Evolutionary conservation across 2,329 filamentous ascomycete species (phyloP), one percentile per base, ranked within the genome.

Genomic region (Fusarium sp.): DNA sequence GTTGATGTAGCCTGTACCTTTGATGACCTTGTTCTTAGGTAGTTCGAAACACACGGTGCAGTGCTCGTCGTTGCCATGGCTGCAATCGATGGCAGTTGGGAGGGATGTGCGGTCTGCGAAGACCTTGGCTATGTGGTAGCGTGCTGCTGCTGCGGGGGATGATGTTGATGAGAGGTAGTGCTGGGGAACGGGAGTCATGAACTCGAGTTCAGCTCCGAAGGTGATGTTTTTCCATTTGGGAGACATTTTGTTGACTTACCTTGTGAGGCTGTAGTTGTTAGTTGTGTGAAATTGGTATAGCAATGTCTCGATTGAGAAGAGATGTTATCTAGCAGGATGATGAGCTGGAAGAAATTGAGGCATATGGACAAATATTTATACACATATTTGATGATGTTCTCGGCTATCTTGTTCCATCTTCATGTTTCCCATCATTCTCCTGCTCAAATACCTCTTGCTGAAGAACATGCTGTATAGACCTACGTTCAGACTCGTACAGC

Each of bases 131-230:
- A 69, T 20, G 45, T 68, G 45, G 25, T 54, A 28, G 4, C 66
- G 55, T 2, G 63, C 30, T 21, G 57, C 63, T n/a, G 58, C 27
- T 8, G 32, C 21, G 16, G 54, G 48, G 9, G 34, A 37, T n/a
- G 43, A n/a, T 11, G 13, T 8, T 18, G 25, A 30, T 54, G 58
- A 63, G 8, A 32, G 28, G 25, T 23, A 8, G 40, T 48, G 9
- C 14, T 16, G 20, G 14, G 57, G 40, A n/a, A 42, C 20, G 1
- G 58, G 45, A 23, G 69, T 55, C 50, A 73, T 62, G 46, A 76
- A 66, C 13, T 75, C 74, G 3, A 76, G 42, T 47, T 75, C 75
- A 25, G 72, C 27, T 13, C 74, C 74, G 43, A 75, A 72, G 23
- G 65, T 68, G 49, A 68, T 48, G 9, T 40, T 45, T 7, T 42